phyloP scores from a whole-genome alignment of 306 rosid genomes.

The Medicago arabica region DNA sequence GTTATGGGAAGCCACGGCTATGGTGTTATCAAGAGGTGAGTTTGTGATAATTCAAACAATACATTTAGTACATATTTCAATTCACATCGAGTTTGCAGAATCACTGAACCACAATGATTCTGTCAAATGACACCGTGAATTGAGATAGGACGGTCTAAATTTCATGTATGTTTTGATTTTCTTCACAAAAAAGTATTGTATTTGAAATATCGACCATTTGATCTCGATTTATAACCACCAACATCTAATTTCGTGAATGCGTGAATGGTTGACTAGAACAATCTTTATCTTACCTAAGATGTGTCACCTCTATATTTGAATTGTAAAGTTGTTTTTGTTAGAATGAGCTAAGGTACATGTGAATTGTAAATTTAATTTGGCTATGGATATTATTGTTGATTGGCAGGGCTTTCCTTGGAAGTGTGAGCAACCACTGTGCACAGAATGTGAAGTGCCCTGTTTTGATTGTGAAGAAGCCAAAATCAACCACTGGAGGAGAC shows the following conservation, averaged over 20 bases:
- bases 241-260: too few species aligned
- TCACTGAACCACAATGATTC: too few species aligned
- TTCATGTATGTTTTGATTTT: too few species aligned
- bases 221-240: not conserved
- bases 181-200: too few species aligned
- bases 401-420: slow-evolving; percentile 87
- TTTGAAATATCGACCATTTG: too few species aligned
- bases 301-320: not conserved
- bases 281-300: too few species aligned
- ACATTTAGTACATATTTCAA: too few species aligned
- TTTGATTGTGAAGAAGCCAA: slow-evolving; percentile 87
- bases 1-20: slow-evolving; percentile 92
- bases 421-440: slow-evolving; percentile 89
- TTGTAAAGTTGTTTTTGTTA: not conserved
- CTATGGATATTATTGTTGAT: slow-evolving; percentile 6
- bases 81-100: too few species aligned
- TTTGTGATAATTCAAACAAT: not conserved
- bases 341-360: not conserved
- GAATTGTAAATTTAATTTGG: not conserved
- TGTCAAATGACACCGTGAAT: too few species aligned
- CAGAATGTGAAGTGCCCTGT: slow-evolving; percentile 84
- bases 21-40: slow-evolving; percentile 78
- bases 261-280: too few species aligned
- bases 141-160: not conserved
- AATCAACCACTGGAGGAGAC: slow-evolving; percentile 38